A percentile compares a stretch with the other conserved stretches of the same genome.
Conservation (phyloP, 179 eudicot species). For the Heliamphora pulchella region DNA sequence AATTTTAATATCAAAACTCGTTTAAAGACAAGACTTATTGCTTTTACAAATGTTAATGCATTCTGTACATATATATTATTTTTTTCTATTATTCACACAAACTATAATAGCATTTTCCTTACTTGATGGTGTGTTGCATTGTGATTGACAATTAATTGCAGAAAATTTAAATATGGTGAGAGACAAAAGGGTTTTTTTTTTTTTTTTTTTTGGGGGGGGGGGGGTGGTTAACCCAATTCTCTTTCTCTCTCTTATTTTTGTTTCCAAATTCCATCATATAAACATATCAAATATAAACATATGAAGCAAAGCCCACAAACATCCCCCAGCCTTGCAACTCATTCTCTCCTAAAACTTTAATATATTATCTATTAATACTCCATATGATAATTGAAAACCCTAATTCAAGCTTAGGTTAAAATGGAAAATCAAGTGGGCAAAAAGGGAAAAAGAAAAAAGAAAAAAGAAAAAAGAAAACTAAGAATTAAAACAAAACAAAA, state of each 20-base stretch:
- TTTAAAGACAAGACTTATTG: too few species aligned
- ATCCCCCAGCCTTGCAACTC: constrained; percentile 3
- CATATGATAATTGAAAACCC: constrained; percentile 9
- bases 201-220: too few species aligned
- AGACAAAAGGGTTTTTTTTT: neutral
- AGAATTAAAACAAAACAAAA: neutral
- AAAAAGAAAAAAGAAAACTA: neutral
- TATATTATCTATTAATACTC: constrained; percentile 13
- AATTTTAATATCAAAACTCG: too few species aligned
- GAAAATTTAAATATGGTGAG: too few species aligned
- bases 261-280: constrained; percentile 7
- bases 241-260: neutral
- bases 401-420: neutral
- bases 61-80: too few species aligned
- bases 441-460: too few species aligned
- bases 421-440: neutral
- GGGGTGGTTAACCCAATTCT: neutral
- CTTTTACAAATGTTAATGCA: too few species aligned
- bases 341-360: neutral
- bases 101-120: too few species aligned
- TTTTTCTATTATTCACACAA: too few species aligned
- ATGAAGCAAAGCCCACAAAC: neutral
- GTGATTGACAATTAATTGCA: too few species aligned
- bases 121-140: too few species aligned
- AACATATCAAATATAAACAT: constrained; percentile 14